These are phyloP conservation scores for Leishmania major DNA, from an alignment of 208 protist species.

Conservation along the genomic window DNA sequence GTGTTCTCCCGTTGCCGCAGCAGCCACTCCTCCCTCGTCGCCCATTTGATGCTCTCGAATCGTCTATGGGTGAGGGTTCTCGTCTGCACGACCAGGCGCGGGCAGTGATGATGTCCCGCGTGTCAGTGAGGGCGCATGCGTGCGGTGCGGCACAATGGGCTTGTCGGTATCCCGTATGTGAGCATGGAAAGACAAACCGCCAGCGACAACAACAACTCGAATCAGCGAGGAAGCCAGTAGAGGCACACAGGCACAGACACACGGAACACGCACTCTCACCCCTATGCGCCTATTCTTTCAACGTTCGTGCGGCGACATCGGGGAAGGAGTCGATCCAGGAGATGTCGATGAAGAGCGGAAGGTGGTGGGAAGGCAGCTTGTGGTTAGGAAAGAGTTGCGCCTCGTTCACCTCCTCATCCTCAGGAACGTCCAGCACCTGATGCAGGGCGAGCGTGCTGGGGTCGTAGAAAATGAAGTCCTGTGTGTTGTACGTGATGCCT, in stretches of 20 bases:
- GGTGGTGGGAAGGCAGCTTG: constrained; percentile 80
- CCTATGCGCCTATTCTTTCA: constrained; percentile 37
- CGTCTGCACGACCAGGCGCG: not conserved
- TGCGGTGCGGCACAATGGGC: not conserved
- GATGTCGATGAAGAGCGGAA: constrained; percentile 78
- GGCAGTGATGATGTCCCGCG: not conserved
- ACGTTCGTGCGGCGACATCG: constrained; percentile 50
- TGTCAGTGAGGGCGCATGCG: not conserved
- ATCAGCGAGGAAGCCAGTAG: not conserved
- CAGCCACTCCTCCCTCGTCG: not conserved
- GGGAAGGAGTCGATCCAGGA: constrained; percentile 82
- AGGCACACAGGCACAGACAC: not conserved
- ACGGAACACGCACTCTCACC: not conserved
- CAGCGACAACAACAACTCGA: not conserved
- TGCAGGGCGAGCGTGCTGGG: constrained; percentile 70
- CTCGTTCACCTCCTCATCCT: constrained; percentile 55
- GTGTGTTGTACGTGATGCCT: constrained; percentile 62
- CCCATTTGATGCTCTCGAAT: not conserved
- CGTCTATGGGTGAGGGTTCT: not conserved
- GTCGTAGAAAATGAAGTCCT: constrained; percentile 90
- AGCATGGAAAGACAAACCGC: not conserved
- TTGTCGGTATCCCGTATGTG: not conserved
- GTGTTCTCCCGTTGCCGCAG: not conserved
- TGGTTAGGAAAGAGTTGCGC: constrained; percentile 65
- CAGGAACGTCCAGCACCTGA: constrained; percentile 77